Conservation (phyloP, 306 rosid species). For the Trifolium fragiferum region DNA sequence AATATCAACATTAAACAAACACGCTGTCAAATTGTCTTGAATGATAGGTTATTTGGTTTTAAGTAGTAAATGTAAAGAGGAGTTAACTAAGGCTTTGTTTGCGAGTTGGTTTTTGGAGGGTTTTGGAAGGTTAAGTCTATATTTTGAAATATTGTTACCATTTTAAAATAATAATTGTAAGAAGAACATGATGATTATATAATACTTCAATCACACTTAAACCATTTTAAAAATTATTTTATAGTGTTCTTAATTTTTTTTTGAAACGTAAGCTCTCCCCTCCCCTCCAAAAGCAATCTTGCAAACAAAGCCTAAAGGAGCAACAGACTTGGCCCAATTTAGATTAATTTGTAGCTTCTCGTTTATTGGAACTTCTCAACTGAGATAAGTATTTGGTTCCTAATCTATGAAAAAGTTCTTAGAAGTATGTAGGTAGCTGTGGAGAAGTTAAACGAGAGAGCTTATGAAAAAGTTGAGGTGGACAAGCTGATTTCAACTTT, state of each 20-base stretch:
- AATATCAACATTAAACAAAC: conserved; percentile 6
- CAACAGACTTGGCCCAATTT: too few relatives aligned
- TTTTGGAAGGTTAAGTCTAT: too few relatives aligned
- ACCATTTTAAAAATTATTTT: too few relatives aligned
- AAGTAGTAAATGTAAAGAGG: conserved; percentile 31
- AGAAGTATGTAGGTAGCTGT: background rate
- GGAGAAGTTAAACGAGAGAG: conserved; percentile 15
- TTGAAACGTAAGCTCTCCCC: too few relatives aligned
- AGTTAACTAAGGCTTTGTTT: conserved; percentile 4
- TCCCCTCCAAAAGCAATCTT: too few relatives aligned
- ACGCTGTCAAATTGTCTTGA: background rate
- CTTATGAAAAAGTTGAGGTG: conserved; percentile 12
- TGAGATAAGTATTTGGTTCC: background rate
- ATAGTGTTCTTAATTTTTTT: too few relatives aligned
- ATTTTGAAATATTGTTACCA: too few relatives aligned
- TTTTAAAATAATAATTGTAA: too few relatives aligned
- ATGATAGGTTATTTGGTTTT: conserved; percentile 12
- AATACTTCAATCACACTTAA: too few relatives aligned
- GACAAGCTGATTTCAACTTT: background rate
- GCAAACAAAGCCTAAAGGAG: too few relatives aligned
- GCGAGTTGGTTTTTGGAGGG: too few relatives aligned
- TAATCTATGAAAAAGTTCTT: background rate
- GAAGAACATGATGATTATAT: too few relatives aligned
- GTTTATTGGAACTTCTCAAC: conserved; percentile 9
- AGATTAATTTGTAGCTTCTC: background rate